Evolutionary conservation across 2,329 filamentous ascomycete species (phyloP), one percentile per base, ranked within the genome.

Genomic region (Phyllosticta citribraziliensis): DNA sequence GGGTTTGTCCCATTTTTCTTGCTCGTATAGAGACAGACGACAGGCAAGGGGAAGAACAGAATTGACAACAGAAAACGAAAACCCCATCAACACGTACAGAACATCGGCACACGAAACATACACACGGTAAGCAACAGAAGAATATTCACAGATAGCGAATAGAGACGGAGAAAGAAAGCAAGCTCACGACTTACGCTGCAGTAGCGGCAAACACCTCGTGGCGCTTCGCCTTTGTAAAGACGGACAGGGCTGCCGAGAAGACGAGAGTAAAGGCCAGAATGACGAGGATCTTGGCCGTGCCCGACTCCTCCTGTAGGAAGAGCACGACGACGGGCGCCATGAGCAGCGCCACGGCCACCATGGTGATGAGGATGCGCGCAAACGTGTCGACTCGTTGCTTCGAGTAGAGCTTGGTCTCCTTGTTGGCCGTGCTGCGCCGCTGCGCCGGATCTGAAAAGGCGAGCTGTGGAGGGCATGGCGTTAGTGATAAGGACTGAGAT

Each of bases 161-260:
- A n/a, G n/a, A n/a, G n/a, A n/a, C n/a, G n/a, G n/a, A n/a, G 50
- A 19, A 22, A 27, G 14, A 25, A n/a, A 14, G n/a, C 52, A 40
- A 30, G 27, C 14, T 22, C 19, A 54, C 14, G n/a, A 65, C 65
- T 63, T 60, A 68, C 67, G 67, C 64, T 58, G 67, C 67, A 51
- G 65, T 68, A 19, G 67, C 65, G 50, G 65, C 64, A 57, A 69
- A 68, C 6, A 69, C 62, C 51, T 69, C 67, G 8, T 64, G 62
- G 11, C 64, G 62, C 58, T 63, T 66, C 12, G 67, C 65, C 55
- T 60, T 64, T 1, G 66, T 67, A 3, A 64, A 62, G 6, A 67
- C 25, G 11, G 64, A 60, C n/a, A 69, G 51, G 4, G 64, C 64
- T 8, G 62, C 54, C 12, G 64, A 63, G 55, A 69, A 68, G 52